Percentiles rank a stretch among this genome's conserved stretches.
phyloP scores from a whole-genome alignment of 2,329 filamentous ascomycete species.

The Aspergillus pseudotamarii region DNA sequence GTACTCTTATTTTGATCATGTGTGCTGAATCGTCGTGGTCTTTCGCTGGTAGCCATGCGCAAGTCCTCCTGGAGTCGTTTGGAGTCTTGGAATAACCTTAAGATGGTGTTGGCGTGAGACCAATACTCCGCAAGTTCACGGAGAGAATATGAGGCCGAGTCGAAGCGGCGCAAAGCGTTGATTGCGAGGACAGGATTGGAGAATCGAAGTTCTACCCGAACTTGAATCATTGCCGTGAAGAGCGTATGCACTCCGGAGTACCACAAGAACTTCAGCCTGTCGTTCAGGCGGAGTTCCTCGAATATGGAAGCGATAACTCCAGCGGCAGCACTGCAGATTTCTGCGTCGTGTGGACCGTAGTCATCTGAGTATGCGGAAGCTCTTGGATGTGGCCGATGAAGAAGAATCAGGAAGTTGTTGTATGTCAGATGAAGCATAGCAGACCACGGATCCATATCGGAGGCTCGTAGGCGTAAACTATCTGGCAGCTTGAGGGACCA shows the following conservation, averaged over 20 bases:
- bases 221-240: conserved; percentile 52
- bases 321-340: conserved; percentile 49
- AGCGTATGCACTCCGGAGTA: conserved; percentile 48
- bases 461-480: conserved; percentile 42
- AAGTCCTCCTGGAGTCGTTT: conserved; percentile 47
- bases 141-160: conserved; percentile 46
- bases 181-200: conserved; percentile 50
- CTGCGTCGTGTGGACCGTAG: conserved; percentile 49
- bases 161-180: conserved; percentile 48
- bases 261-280: conserved; percentile 48
- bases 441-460: conserved; percentile 48
- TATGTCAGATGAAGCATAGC: conserved; percentile 49
- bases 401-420: conserved; percentile 50
- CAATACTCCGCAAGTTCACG: conserved; percentile 47
- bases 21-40: conserved; percentile 31
- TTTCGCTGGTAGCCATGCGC: conserved; percentile 39
- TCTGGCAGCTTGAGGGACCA: conserved; percentile 48
- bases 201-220: conserved; percentile 49
- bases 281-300: conserved; percentile 46
- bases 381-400: conserved; percentile 48
- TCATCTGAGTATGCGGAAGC: conserved; percentile 48
- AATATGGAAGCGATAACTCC: conserved; percentile 50
- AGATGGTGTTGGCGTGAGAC: conserved; percentile 46
- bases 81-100: conserved; percentile 48
- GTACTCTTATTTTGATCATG: conserved; percentile 15